Percentiles rank a stretch among this genome's conserved stretches.
Conservation (phyloP, 371 early-diverging fungal species). For the Saksenaea vasiformis region DNA sequence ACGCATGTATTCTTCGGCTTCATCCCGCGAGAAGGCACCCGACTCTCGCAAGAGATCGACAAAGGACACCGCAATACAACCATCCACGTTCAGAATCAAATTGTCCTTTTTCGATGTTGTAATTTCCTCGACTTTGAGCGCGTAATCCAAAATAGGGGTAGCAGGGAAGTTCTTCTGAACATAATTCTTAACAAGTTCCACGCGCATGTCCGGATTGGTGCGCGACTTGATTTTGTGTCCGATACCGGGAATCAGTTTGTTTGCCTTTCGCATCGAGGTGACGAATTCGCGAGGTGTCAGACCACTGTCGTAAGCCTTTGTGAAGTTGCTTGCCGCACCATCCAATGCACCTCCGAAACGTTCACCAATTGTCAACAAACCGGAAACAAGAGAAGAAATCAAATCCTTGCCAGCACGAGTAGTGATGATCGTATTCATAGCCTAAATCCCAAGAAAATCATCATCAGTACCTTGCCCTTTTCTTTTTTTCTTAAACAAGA, state of each 20-base stretch:
- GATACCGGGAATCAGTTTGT: constrained; percentile 90
- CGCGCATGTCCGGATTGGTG: constrained; percentile 96
- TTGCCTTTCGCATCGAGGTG: constrained; percentile 82
- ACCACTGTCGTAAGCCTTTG: constrained; percentile 83
- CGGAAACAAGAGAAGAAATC: constrained; percentile 88
- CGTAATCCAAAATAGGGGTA: constrained; percentile 87
- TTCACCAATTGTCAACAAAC: constrained; percentile 92
- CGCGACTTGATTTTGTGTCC: constrained; percentile 98
- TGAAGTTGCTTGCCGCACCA: constrained; percentile 89
- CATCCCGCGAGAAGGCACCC: constrained; percentile 89
- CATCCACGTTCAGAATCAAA: constrained; percentile 94
- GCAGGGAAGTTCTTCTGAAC: constrained; percentile 85
- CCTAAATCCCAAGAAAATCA: constrained; percentile 40
- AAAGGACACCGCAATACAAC: constrained; percentile 91
- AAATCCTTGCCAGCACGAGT: constrained; percentile 97
- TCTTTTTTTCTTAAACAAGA: neutral
- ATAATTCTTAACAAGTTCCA: constrained; percentile 87
- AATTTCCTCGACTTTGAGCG: constrained; percentile 88
- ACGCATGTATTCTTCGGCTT: constrained; percentile 92
- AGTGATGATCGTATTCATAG: constrained; percentile 96
- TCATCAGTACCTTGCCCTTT: neutral
- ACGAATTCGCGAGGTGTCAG: constrained; percentile 90
- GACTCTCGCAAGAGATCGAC: constrained; percentile 90
- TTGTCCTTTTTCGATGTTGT: constrained; percentile 97
- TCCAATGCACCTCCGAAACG: constrained; percentile 96